Conservation (phyloP, 2,329 filamentous ascomycete genomes). For the Cytospora leucostoma region DNA sequence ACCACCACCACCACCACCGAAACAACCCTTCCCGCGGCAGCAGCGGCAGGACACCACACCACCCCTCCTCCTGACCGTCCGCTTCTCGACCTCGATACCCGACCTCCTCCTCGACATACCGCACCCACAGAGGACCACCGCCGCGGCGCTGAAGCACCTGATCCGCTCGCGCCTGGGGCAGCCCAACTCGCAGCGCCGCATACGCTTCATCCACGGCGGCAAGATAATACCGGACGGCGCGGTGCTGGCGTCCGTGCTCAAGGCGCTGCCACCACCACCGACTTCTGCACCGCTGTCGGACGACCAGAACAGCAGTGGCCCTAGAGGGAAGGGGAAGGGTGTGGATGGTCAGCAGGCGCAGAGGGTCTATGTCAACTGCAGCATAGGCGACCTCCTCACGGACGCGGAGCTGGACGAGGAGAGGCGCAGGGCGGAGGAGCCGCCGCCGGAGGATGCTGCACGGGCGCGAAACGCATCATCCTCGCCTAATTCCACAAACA, state of each 20-base stretch:
- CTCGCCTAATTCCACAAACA: slow-evolving; percentile 26
- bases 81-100: slow-evolving; percentile 83
- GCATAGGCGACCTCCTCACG: slow-evolving; percentile 76
- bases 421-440: slow-evolving; percentile 47
- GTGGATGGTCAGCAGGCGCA: slow-evolving; percentile 50
- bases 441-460: slow-evolving; percentile 44
- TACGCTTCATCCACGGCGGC: slow-evolving; percentile 88
- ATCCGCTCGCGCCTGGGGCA: slow-evolving; percentile 72
- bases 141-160: slow-evolving; percentile 77
- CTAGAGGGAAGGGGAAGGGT: slow-evolving; percentile 80
- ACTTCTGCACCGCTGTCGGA: neutral
- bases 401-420: slow-evolving; percentile 70
- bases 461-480: slow-evolving; percentile 51
- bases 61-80: slow-evolving; percentile 76
- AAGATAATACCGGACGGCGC: slow-evolving; percentile 77
- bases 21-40: neutral
- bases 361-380: slow-evolving; percentile 89
- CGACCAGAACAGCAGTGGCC: slow-evolving; percentile 15
- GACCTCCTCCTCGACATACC: slow-evolving; percentile 80
- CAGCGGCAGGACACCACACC: slow-evolving; percentile 27
- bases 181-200: slow-evolving; percentile 64
- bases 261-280: slow-evolving; percentile 59
- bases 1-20: slow-evolving; percentile 1
- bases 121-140: slow-evolving; percentile 67
- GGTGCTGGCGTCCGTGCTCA: slow-evolving; percentile 68